Base-by-base conservation (phyloP, 139 green algal genomes). In the Chlamydomonas sp. region DNA sequence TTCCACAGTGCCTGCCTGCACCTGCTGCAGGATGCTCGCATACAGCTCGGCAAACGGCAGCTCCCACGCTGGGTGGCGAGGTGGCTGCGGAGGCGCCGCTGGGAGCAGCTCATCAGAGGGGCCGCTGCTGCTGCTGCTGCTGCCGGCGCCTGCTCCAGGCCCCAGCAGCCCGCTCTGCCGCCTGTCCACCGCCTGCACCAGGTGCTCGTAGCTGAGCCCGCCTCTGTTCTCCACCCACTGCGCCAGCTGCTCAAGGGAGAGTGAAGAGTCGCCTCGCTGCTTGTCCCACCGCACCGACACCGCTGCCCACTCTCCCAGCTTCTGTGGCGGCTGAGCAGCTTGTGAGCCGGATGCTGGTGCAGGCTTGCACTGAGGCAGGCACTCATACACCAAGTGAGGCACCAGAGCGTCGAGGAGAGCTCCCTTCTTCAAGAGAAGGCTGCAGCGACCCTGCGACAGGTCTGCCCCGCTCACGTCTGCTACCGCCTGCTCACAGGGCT, bases 271-370 rank as follows among this genome's bases (percentile, higher is more conserved):
- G 58, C 75, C 70, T 20, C 13, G 13, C 24, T 20, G 0, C 61
- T 78, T 78, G 67, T 81, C 76, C 71, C 71, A 81, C 2, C 71
- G 67, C 26, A 81, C 54, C 1, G 50, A 75, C 1, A 36, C n/a
- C 0, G 75, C 70, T 48, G 24, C 30, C 48, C 39, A 71, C 31
- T 2, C n/a, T n/a, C n/a, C n/a, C n/a, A n/a, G n/a, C n/a, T n/a
- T n/a, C n/a, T n/a, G n/a, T n/a, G n/a, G n/a, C n/a, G n/a, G n/a
- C n/a, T n/a, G n/a, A n/a, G n/a, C n/a, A n/a, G n/a, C n/a, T n/a
- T n/a, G n/a, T n/a, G n/a, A n/a, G n/a, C n/a, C n/a, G n/a, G n/a
- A n/a, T n/a, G n/a, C n/a, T n/a, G n/a, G n/a, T n/a, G n/a, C n/a
- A n/a, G n/a, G n/a, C n/a, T n/a, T n/a, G n/a, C n/a, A n/a, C n/a